Evolutionary conservation across 2,329 filamentous ascomycete genomes (phyloP).

Genomic region (Penicillium palitans): DNA sequence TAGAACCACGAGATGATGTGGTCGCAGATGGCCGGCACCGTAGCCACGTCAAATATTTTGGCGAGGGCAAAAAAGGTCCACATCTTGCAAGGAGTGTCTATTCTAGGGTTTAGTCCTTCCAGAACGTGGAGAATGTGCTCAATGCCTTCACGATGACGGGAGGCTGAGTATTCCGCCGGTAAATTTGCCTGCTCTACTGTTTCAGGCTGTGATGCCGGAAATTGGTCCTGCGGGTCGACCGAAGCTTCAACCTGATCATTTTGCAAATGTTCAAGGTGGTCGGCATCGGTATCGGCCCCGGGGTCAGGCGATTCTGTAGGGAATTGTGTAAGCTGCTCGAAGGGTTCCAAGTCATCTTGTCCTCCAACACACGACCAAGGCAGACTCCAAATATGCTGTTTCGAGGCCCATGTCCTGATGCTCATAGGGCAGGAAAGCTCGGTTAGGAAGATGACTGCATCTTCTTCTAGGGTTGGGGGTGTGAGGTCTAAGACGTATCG

Average conservation of each 20-base stretch:
- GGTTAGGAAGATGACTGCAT: slow-evolving; percentile 60
- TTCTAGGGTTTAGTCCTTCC: slow-evolving; percentile 53
- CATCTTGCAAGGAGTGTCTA: slow-evolving; percentile 66
- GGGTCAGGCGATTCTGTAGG: neutral
- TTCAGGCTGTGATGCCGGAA: neutral
- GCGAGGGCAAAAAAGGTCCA: slow-evolving; percentile 67
- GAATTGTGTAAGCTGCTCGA: neutral
- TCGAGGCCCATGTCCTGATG: slow-evolving; percentile 57
- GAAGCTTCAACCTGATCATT: neutral
- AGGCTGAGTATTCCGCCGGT: slow-evolving; percentile 60
- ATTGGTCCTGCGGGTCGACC: neutral
- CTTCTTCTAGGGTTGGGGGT: slow-evolving; percentile 62
- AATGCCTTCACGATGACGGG: slow-evolving; percentile 64
- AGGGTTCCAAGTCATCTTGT: slow-evolving; percentile 45
- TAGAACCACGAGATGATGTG: slow-evolving; percentile 61
- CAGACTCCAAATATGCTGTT: slow-evolving; percentile 41
- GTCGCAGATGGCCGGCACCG: slow-evolving; percentile 41
- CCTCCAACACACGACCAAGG: slow-evolving; percentile 48
- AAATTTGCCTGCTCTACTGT: slow-evolving; percentile 11
- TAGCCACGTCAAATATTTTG: slow-evolving; percentile 54
- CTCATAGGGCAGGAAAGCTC: slow-evolving; percentile 59
- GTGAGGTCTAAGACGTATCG: slow-evolving; percentile 65
- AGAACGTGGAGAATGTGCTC: slow-evolving; percentile 62
- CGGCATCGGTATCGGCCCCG: neutral
- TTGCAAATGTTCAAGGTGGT: neutral